These are phyloP conservation scores for Penicillium longicatenatum DNA, from an alignment of 495 filamentous ascomycete genomes.

Conservation along the genomic window DNA sequence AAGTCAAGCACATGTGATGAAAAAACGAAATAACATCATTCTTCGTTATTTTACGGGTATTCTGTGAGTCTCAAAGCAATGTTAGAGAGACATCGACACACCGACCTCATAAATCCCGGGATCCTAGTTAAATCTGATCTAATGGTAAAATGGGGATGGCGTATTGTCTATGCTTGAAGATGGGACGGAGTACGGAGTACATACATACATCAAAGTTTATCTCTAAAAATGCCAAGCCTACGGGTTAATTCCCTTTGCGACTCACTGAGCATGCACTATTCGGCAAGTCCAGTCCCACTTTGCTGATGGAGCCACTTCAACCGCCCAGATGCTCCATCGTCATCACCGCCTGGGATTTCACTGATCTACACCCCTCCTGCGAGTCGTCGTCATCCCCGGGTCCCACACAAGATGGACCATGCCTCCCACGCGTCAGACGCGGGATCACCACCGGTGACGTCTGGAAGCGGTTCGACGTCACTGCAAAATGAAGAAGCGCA, in stretches of 20 bases:
- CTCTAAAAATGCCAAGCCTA: conserved; percentile 13
- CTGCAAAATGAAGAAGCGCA: conserved; percentile 18
- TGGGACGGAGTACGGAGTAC: too few species aligned
- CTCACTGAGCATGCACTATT: neutral
- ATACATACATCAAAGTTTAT: neutral
- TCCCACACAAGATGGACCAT: conserved; percentile 37
- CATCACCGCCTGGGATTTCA: conserved; percentile 5
- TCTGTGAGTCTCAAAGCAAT: neutral
- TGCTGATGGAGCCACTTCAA: neutral
- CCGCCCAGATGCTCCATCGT: conserved; percentile 1
- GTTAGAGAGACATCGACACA: neutral
- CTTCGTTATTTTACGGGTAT: neutral
- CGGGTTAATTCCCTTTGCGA: neutral
- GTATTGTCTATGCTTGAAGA: neutral
- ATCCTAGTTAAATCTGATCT: too few species aligned
- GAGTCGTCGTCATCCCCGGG: conserved; percentile 2
- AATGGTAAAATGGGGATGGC: too few species aligned
- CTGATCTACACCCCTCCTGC: conserved; percentile 4
- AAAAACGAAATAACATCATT: too few species aligned
- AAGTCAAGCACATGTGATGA: too few species aligned
- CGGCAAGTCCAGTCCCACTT: neutral
- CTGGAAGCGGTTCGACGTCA: conserved; percentile 16
- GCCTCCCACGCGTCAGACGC: conserved; percentile 28
- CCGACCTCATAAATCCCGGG: too few species aligned
- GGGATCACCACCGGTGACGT: conserved; percentile 21